Evolutionary conservation across 2,329 filamentous ascomycete genomes (phyloP), one percentile per base, ranked within the genome.

Genomic region (Cordyceps fumosorosea): DNA sequence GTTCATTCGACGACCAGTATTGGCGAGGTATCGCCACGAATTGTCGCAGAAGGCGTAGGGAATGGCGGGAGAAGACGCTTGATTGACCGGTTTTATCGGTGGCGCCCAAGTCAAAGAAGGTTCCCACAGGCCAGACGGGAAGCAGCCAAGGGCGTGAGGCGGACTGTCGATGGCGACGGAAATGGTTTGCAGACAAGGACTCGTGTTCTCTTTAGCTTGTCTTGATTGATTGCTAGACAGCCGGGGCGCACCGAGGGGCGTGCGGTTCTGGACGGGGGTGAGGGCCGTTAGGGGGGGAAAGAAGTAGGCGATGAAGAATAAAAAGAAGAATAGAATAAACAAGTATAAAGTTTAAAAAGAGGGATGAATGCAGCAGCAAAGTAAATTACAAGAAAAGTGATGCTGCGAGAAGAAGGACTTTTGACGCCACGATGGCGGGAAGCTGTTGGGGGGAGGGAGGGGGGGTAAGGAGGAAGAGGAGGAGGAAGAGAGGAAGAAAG

Each of bases 361-460:
- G 47, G 42, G 29, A 40, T 10, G 32, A 20, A 3, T 34, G 57
- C 50, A 53, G 48, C 48, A 53, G 40, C 40, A 44, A 44, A 26
- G 37, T 53, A 54, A 60, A 51, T 59, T 59, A 59, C 56, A 59
- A 29, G 29, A 58, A 44, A 52, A 59, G 22, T 51, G 56, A 59
- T 51, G 56, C 45, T 59, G 56, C 47, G 16, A 51, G 56, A 50
- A 42, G 16, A 58, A 58, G 45, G 45, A 59, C 56, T 50, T 58
- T 58, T 58, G 56, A 29, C 56, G 56, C 56, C 56, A 59, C 22
- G 47, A 59, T 59, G 56, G 48, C 56, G 56, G 56, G 24, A 37
- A 1, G 44, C 40, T 44, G 40, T 24, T 44, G 42, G 34, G 40
- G 54, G 53, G 22, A 22, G 18, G 20, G 52, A 26, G 42, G 52